These are phyloP conservation scores for Babesia ovis DNA, from an alignment of 169 alveolate genomes.

Conservation along the genomic window DNA sequence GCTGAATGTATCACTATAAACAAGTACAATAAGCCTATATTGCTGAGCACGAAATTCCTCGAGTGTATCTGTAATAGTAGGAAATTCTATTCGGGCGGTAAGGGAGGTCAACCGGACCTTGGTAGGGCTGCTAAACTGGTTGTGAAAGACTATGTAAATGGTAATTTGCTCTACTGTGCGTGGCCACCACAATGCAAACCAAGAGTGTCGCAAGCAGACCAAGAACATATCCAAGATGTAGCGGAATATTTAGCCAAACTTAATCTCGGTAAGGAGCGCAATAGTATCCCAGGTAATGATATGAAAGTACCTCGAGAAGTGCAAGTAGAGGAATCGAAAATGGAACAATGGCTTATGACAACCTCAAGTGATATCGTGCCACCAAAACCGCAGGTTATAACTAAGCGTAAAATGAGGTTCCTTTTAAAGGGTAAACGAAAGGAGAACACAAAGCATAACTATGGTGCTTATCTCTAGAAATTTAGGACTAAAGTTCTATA, in stretches of 20 bases:
- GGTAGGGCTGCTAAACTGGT: conserved; percentile 92
- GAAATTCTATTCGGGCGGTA: conserved; percentile 84
- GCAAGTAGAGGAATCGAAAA: conserved; percentile 28
- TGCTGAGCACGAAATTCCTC: conserved; percentile 82
- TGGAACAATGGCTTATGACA: conserved; percentile 57
- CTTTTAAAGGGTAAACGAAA: conserved; percentile 65
- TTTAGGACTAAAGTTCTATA: not conserved
- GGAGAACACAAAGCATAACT: not conserved
- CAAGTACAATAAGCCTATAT: conserved; percentile 8
- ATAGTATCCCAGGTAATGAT: not conserved
- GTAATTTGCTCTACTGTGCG: conserved; percentile 85
- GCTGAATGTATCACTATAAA: conserved; percentile 44
- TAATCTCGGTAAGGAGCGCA: conserved; percentile 3
- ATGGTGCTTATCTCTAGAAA: not conserved
- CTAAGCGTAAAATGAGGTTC: conserved; percentile 68
- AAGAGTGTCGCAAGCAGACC: not conserved
- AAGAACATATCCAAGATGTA: not conserved
- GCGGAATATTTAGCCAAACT: not conserved
- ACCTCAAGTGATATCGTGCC: conserved; percentile 20
- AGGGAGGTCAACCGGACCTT: conserved; percentile 93
- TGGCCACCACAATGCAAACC: conserved; percentile 59
- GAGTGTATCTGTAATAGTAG: conserved; percentile 80
- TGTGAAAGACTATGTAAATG: conserved; percentile 91
- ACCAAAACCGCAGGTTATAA: conserved; percentile 34
- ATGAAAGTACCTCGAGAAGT: conserved; percentile 24